Evolutionary conservation across 169 alveolate species (phyloP).

Genomic region (Pseudocohnilembus persalinus): DNA sequence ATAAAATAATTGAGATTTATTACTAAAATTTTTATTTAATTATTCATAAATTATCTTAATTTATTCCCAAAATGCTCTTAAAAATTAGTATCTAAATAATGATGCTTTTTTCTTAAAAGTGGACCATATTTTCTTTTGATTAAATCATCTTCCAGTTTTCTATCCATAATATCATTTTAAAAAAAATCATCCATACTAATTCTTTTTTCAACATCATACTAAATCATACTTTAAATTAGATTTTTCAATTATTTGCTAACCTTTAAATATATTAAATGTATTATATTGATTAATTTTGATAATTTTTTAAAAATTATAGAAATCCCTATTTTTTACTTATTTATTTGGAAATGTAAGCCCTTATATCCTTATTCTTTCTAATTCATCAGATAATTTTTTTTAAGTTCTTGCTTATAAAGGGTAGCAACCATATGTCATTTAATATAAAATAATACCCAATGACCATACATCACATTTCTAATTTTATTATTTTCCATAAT

Average conservation of each 20-base stretch:
- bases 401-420: slow-evolving; percentile 35
- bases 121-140: neutral
- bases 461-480: slow-evolving; percentile 83
- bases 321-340: too few relatives aligned
- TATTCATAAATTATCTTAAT: neutral
- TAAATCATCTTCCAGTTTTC: neutral
- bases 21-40: too few relatives aligned
- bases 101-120: too few relatives aligned
- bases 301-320: too few relatives aligned
- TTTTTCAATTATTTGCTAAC: neutral
- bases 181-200: neutral
- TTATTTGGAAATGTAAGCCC: neutral
- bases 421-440: slow-evolving; percentile 47
- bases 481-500: slow-evolving; percentile 64
- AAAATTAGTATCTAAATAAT: neutral
- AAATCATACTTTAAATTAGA: neutral
- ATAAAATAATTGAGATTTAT: neutral
- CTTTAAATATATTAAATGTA: too few relatives aligned
- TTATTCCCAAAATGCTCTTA: neutral
- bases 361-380: neutral
- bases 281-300: neutral
- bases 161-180: neutral
- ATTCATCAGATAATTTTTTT: neutral
- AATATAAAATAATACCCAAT: slow-evolving; percentile 72
- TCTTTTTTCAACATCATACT: neutral